Percentiles rank a stretch among this genome's conserved stretches.
These are phyloP conservation scores for Grosmannia serpens DNA, from an alignment of 2,329 filamentous ascomycete genomes.

Conservation along the genomic window DNA sequence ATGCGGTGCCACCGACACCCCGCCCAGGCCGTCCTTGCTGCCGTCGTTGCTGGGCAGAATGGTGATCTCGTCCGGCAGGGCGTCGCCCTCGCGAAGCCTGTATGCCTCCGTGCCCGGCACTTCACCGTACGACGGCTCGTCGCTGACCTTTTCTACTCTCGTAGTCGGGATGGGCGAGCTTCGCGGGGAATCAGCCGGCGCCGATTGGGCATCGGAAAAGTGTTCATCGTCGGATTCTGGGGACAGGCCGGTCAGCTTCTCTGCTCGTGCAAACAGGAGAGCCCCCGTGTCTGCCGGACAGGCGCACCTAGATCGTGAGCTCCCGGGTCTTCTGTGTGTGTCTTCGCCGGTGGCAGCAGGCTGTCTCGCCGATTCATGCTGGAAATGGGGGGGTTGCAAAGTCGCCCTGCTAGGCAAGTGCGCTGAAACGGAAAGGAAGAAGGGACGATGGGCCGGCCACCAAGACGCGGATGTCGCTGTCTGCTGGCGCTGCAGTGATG, in stretches of 20 bases:
- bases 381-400: not conserved
- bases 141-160: constrained; percentile 46
- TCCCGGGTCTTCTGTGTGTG: constrained; percentile 40
- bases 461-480: not conserved
- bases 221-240: constrained; percentile 54
- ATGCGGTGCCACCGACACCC: not conserved
- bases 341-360: constrained; percentile 28
- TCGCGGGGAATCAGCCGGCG: constrained; percentile 26
- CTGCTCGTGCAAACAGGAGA: not conserved
- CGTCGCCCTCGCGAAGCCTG: constrained; percentile 42
- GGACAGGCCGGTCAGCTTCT: constrained; percentile 7
- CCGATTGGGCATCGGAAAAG: constrained; percentile 55
- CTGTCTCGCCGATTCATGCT: constrained; percentile 24
- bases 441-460: not conserved
- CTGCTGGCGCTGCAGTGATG: not conserved
- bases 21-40: not conserved
- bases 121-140: constrained; percentile 47
- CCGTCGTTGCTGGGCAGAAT: constrained; percentile 25
- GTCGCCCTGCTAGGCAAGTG: not conserved
- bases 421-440: not conserved
- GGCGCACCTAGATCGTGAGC: constrained; percentile 46
- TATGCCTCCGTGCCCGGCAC: constrained; percentile 50
- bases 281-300: not conserved
- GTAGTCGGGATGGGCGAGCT: constrained; percentile 46
- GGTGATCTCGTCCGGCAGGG: constrained; percentile 49